Evolutionary conservation across 495 filamentous ascomycete genomes (phyloP), one percentile per base, ranked within the genome.

Genomic region (Aspergillus avenaceus): DNA sequence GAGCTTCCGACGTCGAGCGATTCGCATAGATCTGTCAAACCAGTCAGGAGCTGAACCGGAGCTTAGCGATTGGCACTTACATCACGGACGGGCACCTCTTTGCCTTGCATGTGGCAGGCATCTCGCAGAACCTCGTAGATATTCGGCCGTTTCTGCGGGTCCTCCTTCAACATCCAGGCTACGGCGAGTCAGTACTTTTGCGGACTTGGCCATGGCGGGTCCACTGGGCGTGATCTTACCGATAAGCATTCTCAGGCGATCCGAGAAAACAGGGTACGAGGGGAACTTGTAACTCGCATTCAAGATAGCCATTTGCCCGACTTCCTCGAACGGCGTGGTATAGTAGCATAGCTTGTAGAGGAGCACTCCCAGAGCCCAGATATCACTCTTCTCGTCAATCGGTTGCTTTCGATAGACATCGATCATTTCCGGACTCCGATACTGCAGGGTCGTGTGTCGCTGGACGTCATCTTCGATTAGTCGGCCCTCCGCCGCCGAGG

Each of bases 301-400:
- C 32, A 98, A 74, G 55, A 98, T 98, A n/a, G 93, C 93, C 70
- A 97, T 88, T 71, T 96, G 91, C 16, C 93, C 93, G 57, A 93
- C 88, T 48, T 97, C 95, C 69, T 98, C 93, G 61, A 98, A 98
- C 3, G 93, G 93, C 8, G 93, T 98, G 23, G 95, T 98, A 73
- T 97, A 98, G 73, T 97, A 98, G 73, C 93, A 98, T 46, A 98
- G 78, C 75, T 98, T 98, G 75, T 97, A 98, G 41, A 98, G 74
- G 41, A 98, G 75, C 25, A 98, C 93, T 12, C 93, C 93, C 31
- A 98, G 75, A 1, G 93, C 93, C 93, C 93, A 98, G 16, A 98
- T 95, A 69, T 98, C 93, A 36, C 91, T 96, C 74, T 98, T 98
- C 76, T 98, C 93, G 62, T 98, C 90, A 66, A 98, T 97, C 3